A percentile compares a stretch with the other conserved stretches of the same genome.
These are phyloP conservation scores for Lactarius deliciosus DNA, from an alignment of 768 basidiomycete species.

Conservation along the genomic window DNA sequence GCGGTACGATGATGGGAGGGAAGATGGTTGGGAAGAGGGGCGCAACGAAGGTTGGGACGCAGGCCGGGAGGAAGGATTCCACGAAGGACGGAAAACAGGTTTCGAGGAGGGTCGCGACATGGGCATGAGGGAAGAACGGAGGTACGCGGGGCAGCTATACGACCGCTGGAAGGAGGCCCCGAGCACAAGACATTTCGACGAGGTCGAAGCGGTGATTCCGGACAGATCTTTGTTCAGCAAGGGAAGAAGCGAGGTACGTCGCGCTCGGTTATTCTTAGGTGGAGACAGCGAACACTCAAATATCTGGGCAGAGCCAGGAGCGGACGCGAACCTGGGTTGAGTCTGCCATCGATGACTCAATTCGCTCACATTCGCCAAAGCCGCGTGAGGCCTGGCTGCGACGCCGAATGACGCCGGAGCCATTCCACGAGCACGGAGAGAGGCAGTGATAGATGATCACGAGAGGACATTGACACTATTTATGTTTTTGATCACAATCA, in stretches of 20 bases:
- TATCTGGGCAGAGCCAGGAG: constrained; percentile 19
- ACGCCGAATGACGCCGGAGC: constrained; percentile 31
- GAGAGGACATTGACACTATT: neutral
- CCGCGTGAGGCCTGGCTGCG: constrained; percentile 18
- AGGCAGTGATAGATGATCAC: constrained; percentile 9
- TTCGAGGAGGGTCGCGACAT: constrained; percentile 24
- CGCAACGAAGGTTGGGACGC: constrained; percentile 25
- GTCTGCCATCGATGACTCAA: constrained; percentile 23
- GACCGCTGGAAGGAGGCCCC: constrained; percentile 16
- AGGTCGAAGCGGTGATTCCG: constrained; percentile 9
- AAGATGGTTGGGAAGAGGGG: constrained; percentile 29
- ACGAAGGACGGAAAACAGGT: constrained; percentile 22
- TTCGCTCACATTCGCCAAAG: constrained; percentile 24
- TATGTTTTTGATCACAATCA: neutral
- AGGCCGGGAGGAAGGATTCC: constrained; percentile 25
- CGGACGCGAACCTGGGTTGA: constrained; percentile 30
- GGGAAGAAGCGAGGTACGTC: constrained; percentile 17
- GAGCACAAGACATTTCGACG: constrained; percentile 8
- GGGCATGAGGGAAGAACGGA: constrained; percentile 25
- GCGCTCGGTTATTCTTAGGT: neutral
- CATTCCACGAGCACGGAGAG: constrained; percentile 29
- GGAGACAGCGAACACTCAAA: neutral
- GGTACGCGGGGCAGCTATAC: constrained; percentile 11
- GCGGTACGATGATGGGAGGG: constrained; percentile 28
- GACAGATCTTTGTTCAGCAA: neutral